Base-by-base conservation (phyloP, 2,329 filamentous ascomycete species). In the Fusarium avenaceum region DNA sequence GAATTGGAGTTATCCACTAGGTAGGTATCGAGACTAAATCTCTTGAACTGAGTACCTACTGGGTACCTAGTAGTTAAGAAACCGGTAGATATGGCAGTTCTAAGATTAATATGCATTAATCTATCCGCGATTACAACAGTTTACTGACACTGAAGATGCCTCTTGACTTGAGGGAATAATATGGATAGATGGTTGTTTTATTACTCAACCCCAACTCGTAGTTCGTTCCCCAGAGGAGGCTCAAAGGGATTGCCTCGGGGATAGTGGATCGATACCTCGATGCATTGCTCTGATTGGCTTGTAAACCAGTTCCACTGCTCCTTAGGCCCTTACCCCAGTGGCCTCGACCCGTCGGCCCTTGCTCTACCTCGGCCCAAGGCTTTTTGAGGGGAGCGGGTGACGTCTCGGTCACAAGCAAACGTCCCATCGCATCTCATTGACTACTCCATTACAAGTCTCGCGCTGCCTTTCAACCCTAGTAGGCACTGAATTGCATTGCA, bases 281-380 rank as follows among this genome's bases (percentile, higher is more conserved):
- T 10, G 26, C 26, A 24, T n/a, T 4, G 11, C 4, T 10, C n/a
- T 65, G 28, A 65, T 65, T 65, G 60, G 60, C n/a, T 19, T 13
- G 1, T 13, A 30, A 30, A 13, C 11, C 4, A 30, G 28, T 30
- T 14, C 26, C 7, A 5, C 51, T 11, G 4, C 17, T n/a, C 46
- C 20, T 20, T 35, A 13, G 33, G 17, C 22, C 14, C 20, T 50
- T 8, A 8, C 30, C 40, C 40, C 40, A 47, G 50, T 33, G 28
- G 28, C 33, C 50, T 35, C 51, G 57, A 35, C 46, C 45, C 50
- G 64, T 61, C 55, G 65, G 59, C 57, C 59, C 65, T 65, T 57
- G 35, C 17, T 26, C 46, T 64, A 73, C 71, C 71, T 73, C 71
- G 71, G 71, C 67, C 71, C 71, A 73, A 71, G 71, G 71, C 62